Conservation (phyloP, 495 filamentous ascomycete genomes). For the Durotheca rogersii region DNA sequence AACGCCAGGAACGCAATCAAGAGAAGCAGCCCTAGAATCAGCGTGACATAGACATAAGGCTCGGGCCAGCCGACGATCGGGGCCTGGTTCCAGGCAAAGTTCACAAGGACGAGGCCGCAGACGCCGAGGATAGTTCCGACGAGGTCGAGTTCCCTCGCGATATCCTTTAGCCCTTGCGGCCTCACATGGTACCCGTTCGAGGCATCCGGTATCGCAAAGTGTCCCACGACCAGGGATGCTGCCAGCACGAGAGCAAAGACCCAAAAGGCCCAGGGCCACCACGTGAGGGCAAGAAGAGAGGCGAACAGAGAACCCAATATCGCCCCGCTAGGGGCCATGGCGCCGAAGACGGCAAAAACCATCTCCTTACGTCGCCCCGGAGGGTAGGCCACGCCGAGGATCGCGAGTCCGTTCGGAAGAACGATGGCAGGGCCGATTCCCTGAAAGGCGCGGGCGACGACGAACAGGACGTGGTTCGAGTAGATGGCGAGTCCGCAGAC, state of each 20-base stretch:
- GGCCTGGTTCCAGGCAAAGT: conserved; percentile 64
- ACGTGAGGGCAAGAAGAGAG: conserved; percentile 53
- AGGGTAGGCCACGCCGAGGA: conserved; percentile 58
- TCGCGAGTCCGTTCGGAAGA: conserved; percentile 62
- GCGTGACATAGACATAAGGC: conserved; percentile 53
- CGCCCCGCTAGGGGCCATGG: conserved; percentile 57
- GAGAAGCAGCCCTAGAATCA: conserved; percentile 57
- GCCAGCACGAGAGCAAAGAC: conserved; percentile 52
- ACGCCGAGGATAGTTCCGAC: conserved; percentile 54
- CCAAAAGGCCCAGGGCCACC: conserved; percentile 73
- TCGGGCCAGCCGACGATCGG: conserved; percentile 58
- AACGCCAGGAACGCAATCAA: conserved; percentile 53
- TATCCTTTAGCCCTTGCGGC: conserved; percentile 17
- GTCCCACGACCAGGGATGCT: conserved; percentile 42
- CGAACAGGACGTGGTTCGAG: conserved; percentile 53
- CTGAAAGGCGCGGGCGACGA: conserved; percentile 57
- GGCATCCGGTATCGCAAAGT: conserved; percentile 50
- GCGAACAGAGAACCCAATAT: conserved; percentile 54
- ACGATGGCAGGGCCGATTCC: conserved; percentile 63
- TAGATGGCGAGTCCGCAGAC: conserved; percentile 43
- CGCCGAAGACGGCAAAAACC: conserved; percentile 64
- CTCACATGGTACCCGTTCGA: conserved; percentile 27
- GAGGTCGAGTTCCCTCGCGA: conserved; percentile 47
- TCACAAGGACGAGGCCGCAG: conserved; percentile 56
- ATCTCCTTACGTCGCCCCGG: conserved; percentile 60